Evolutionary conservation across 192 early-diverging fungal species (phyloP), one percentile per base, ranked within the genome.

Genomic region (Entophlyctis helioformis): DNA sequence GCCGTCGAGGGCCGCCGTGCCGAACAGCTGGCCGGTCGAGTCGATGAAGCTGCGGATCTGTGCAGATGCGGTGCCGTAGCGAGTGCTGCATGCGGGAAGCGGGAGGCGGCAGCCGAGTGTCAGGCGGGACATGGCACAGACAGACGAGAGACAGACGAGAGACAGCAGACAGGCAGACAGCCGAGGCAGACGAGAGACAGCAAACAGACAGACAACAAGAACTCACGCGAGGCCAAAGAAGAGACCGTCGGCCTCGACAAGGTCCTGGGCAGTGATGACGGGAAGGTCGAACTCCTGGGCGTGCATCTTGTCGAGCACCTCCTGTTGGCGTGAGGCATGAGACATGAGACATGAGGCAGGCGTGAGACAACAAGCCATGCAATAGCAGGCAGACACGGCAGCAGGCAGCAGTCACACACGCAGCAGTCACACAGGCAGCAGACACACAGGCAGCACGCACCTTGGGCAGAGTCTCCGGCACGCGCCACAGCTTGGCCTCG

Each of bases 41-140:
- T 82, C 80, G 50, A 67, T 69, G 71, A 80, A 79, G 34, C 80
- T 48, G 69, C 84, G 85, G 49, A 87, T 61, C 51, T 91, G 87
- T 18, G 85, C 81, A n/a, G 88, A 75, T 15, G 72, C 43, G 2
- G 46, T 55, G 29, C 87, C 85, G 51, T 75, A 91, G 8, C 84
- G 66, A 21, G 62, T 64, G 24, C 60, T 61, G 29, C 12, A 36
- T 25, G 2, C 13, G 13, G 36, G 38, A 20, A 0, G 19, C 8
- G 15, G n/a, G n/a, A n/a, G n/a, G n/a, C n/a, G n/a, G n/a, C n/a
- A n/a, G n/a, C n/a, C n/a, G n/a, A n/a, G n/a, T n/a, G n/a, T n/a
- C n/a, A n/a, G n/a, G n/a, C n/a, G n/a, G n/a, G n/a, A n/a, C 22
- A 23, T 44, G 19, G 22, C 20, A 23, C 8, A 18, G 13, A 28